Conservation (phyloP, 495 filamentous ascomycete genomes). For the Aspergillus funiculosus region DNA sequence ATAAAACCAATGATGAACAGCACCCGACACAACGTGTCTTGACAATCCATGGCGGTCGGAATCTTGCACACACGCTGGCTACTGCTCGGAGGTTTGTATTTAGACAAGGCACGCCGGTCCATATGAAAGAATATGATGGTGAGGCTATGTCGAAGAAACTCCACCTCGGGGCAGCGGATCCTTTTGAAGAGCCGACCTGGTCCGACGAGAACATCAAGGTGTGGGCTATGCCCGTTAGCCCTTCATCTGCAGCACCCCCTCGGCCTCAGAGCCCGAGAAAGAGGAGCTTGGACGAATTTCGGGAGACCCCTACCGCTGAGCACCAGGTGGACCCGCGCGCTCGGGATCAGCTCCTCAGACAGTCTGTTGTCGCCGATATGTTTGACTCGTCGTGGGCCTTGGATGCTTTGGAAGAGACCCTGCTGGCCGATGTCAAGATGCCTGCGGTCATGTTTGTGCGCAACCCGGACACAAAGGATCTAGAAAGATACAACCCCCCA, state of each 20-base stretch:
- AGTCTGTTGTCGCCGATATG: constrained; percentile 67
- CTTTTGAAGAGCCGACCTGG: constrained; percentile 57
- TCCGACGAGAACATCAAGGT: constrained; percentile 68
- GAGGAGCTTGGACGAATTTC: constrained; percentile 55
- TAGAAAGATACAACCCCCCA: constrained; percentile 64
- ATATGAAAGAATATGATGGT: constrained; percentile 55
- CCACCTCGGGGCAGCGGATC: constrained; percentile 22
- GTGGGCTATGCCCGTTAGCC: constrained; percentile 66
- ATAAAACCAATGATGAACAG: constrained; percentile 12
- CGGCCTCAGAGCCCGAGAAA: constrained; percentile 47
- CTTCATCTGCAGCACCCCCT: constrained; percentile 15
- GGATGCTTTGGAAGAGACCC: constrained; percentile 60
- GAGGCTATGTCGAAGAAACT: constrained; percentile 28
- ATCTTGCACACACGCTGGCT: constrained; percentile 71
- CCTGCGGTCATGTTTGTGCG: constrained; percentile 66
- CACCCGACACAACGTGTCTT: constrained; percentile 30
- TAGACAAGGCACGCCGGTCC: constrained; percentile 68
- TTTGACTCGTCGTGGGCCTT: constrained; percentile 72
- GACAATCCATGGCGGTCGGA: constrained; percentile 70
- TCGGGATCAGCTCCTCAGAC: constrained; percentile 46
- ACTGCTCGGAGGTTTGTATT: constrained; percentile 87
- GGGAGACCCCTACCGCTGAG: constrained; percentile 24
- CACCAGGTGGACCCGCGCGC: constrained; percentile 22
- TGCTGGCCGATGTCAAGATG: constrained; percentile 57
- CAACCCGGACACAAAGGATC: constrained; percentile 54